Evolutionary conservation across 208 protist genomes (phyloP), one percentile per base, ranked within the genome.

Genomic region (Acanthamoeba castellanii): DNA sequence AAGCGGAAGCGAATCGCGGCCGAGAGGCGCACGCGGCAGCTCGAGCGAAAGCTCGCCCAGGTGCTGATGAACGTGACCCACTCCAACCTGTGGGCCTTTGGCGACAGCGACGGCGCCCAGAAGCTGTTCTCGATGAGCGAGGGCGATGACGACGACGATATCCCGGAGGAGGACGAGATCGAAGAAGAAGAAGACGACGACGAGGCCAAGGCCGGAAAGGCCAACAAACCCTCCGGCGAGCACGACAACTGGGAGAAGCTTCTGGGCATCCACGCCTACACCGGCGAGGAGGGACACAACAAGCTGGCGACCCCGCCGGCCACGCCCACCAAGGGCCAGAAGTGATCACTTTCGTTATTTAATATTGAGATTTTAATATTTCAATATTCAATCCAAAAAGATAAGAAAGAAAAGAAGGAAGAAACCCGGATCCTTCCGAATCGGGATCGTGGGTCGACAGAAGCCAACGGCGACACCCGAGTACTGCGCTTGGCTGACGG

Each of bases 171-270:
- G 25, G 61, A 82, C 32, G 72, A 82, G 13, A 82, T 47, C 25
- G 14, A 14, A 30, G 70, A 55, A 7, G 18, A 34, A 84, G 55
- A 89, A 47, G 82, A 89, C 11, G 55, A 89, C 57, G 82, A 89
- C 18, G 50, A 66, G 13, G 11, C 57, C 8, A n/a, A 66, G 82
- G 50, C 14, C 37, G 25, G 34, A 30, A 64, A 64, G 47, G 16
- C 18, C 9, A 88, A 14, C 47, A 89, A 66, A 7, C 18, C 30
- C 20, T 18, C 22, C 16, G 13, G 82, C 37, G 82, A 82, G 37
- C 72, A 82, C 72, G 72, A 82, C 37, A 82, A 82, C 42, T 82
- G 72, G 72, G 72, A 82, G 42, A 82, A 50, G 72, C 30, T 82
- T 2, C 72, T 82, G 22, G 72, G 72, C 30, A 82, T 52, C n/a